Percentiles rank a stretch among this genome's conserved stretches.
Conservation (phyloP, 2,329 filamentous ascomycete species). For the Hymenoscyphus scutula region DNA sequence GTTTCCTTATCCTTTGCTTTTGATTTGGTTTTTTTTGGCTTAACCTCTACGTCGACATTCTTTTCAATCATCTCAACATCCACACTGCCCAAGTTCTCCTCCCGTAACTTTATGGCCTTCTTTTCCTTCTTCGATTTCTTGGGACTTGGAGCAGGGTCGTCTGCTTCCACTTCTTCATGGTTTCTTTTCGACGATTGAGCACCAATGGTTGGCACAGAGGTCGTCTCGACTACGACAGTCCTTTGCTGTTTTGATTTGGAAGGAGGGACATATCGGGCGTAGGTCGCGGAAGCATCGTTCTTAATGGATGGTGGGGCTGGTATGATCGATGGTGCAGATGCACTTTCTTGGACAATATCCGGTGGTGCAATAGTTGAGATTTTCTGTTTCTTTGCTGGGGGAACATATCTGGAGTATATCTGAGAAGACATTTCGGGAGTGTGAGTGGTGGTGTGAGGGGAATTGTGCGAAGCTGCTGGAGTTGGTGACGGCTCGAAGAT, state of each 20-base stretch:
- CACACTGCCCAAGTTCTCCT: not conserved
- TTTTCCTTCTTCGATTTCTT: slow-evolving; percentile 10
- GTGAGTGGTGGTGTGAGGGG: not conserved
- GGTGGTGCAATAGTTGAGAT: not conserved
- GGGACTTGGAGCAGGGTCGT: slow-evolving; percentile 2
- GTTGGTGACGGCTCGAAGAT: not conserved
- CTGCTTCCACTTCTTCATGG: slow-evolving; percentile 16
- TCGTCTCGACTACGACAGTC: not conserved
- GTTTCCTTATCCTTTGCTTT: slow-evolving; percentile 17
- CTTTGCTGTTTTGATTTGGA: slow-evolving; percentile 21
- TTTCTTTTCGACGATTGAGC: slow-evolving; percentile 2
- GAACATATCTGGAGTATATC: slow-evolving; percentile 35
- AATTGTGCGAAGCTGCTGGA: not conserved
- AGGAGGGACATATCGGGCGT: slow-evolving; percentile 35
- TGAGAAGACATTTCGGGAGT: slow-evolving; percentile 24
- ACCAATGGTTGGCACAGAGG: not conserved
- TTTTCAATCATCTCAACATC: not conserved
- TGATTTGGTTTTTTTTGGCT: slow-evolving; percentile 13
- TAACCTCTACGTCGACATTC: not conserved
- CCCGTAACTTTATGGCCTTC: slow-evolving; percentile 2
- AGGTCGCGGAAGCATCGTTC: slow-evolving; percentile 33
- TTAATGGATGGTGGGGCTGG: slow-evolving; percentile 22
- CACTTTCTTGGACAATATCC: not conserved
- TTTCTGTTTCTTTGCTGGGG: slow-evolving; percentile 29
- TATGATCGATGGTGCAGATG: not conserved